Evolutionary conservation across 2,329 filamentous ascomycete genomes (phyloP).

Genomic region (Lachnellula hyalina): DNA sequence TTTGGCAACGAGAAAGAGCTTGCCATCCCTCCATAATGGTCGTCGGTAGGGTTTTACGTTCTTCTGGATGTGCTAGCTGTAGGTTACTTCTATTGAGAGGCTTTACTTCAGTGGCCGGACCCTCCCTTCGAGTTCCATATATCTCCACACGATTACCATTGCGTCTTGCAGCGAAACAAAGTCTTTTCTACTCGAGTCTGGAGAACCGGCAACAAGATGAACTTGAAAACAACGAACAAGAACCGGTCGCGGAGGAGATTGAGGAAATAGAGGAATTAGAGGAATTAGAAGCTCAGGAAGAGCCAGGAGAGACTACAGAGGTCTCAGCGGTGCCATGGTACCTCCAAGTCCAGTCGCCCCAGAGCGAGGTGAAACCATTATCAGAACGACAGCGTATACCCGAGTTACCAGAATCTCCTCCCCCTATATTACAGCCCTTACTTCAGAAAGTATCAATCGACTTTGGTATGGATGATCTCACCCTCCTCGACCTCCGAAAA

Average conservation of each 20-base stretch:
- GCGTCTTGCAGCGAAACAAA: constrained; percentile 6
- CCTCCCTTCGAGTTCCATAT: constrained; percentile 16
- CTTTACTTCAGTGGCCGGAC: constrained; percentile 22
- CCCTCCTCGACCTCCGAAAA: constrained; percentile 73
- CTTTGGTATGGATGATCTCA: constrained; percentile 77
- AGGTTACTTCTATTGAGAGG: constrained; percentile 25
- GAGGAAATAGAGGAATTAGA: constrained; percentile 3
- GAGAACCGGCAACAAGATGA: constrained; percentile 3
- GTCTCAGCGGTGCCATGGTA: constrained; percentile 68
- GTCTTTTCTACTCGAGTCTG: constrained; percentile 13
- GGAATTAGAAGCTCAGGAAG: constrained; percentile 11
- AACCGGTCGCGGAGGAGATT: constrained; percentile 1
- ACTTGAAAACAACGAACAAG: neutral
- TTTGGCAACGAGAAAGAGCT: neutral
- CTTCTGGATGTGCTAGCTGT: constrained; percentile 29
- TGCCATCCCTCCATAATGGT: constrained; percentile 21
- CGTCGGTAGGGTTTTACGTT: constrained; percentile 24
- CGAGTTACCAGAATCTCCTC: constrained; percentile 53
- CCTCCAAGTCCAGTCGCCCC: constrained; percentile 60
- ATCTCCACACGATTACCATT: constrained; percentile 4
- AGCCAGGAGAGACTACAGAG: constrained; percentile 1
- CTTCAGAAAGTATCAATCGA: constrained; percentile 77
- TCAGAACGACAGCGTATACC: constrained; percentile 53
- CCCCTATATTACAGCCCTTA: constrained; percentile 64
- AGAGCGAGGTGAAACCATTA: constrained; percentile 34